Base-by-base conservation (phyloP, 495 filamentous ascomycete genomes). In the Penicillium chermesinum region DNA sequence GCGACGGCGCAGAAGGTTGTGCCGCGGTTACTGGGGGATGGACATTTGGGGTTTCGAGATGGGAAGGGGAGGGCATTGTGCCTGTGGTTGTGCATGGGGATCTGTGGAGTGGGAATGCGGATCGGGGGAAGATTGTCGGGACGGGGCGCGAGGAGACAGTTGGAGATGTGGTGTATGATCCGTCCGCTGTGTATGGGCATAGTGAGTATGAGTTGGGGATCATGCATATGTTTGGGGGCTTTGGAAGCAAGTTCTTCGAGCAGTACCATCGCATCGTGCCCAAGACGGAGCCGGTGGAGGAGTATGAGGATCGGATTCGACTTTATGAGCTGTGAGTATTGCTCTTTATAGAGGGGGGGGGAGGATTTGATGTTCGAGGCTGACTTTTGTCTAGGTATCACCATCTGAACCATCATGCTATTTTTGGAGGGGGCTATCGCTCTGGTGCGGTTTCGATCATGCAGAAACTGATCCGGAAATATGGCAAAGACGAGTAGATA, bases 191-290 rank as follows among this genome's bases (percentile, higher is more conserved):
- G 45, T 95, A 91, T 66, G 87, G 81, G n/a, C 88, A 95, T 63
- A 83, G 72, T 13, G 91, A 96, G 73, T 96, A 82, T 70, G 91
- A 96, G 61, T 61, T 91, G 40, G 91, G 91, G 1, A 95, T 96
- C 41, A 96, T 95, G 91, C 77, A 77, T 48, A 91, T 97, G 88
- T 96, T 96, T 78, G 91, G 91, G 0, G 91, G 91, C 3, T 96
- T 94, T 72, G 83, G 83, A 15, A 59, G 64, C 0, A 59, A 52
- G 5, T 95, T 94, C 54, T 83, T 85, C 67, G 77, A 74, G 16
- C 84, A 89, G 66, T 96, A 96, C 66, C 80, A 88, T 68, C 54
- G 71, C 17, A 44, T 88, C 30, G 80, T 86, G 45, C 82, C 82
- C 2, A 95, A 85, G 74, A 80, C 84, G 18, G 87, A 94, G 65